Evolutionary conservation across 257 asterid species (phyloP), one percentile per base, ranked within the genome.

Genomic region (Ligustrum vulgare): DNA sequence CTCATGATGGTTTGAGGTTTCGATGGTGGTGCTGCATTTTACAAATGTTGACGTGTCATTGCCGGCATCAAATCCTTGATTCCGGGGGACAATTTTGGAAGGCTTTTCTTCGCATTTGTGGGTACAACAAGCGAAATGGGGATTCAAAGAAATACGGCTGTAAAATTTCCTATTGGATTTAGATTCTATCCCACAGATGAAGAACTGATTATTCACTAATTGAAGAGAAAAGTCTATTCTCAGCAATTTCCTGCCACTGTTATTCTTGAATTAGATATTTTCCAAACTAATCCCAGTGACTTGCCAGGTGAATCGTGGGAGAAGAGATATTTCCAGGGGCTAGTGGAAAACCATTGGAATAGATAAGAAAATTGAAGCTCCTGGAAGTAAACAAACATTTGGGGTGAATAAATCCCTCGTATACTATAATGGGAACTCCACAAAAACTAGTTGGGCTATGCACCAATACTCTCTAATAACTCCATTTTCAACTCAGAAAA

Each of bases 291-390:
- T 28, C 31, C 93, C 10, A 77, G 83, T 84, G 88, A 83, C 63
- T 80, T 86, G 45, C 91, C 93, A 75, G 91, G 93, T 87, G 89
- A 86, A 8, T 45, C 68, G 85, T 74, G 83, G 75, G 89, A 88
- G 87, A 80, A 80, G 79, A 88, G 81, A 49, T 79, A 80, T 65
- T 86, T 86, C 81, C 83, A 85, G 92, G 79, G 31, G 31, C 31
- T 28, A 28, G 1, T 28, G 31, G 31, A 28, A 28, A 28, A 28
- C 31, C 31, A 28, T 28, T 28, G 1, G 31, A 28, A 28, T 0
- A 28, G 31, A 28, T 28, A 28, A 28, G 31, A 28, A 28, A 28
- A 28, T 28, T 28, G 31, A 28, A 28, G 31, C 31, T 28, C 31
- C 31, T 28, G 31, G 31, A 28, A 28, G 31, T 28, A 28, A 28